Evolutionary conservation across 306 rosid genomes (phyloP).

Genomic region (Inga laurina): DNA sequence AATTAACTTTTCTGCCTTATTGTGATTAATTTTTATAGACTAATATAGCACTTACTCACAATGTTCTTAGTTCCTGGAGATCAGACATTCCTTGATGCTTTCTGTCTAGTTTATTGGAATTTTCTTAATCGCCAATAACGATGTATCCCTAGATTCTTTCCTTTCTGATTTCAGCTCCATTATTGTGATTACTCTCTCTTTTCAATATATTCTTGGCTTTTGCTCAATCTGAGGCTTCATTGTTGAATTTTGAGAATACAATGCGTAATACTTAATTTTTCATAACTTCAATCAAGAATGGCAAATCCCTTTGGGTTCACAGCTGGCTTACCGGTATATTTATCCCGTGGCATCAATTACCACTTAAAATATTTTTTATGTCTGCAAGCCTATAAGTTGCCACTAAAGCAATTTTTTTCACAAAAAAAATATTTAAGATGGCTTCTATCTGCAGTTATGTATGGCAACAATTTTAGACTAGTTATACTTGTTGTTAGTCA

Average conservation of each 20-base stretch:
- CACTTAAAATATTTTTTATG: neutral
- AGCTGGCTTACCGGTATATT: neutral
- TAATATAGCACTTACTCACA: slow-evolving; percentile 11
- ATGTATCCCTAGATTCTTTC: neutral
- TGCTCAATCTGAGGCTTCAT: neutral
- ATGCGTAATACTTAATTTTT: neutral
- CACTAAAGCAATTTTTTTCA: neutral
- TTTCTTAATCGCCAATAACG: neutral
- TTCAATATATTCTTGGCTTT: neutral
- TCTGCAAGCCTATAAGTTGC: neutral
- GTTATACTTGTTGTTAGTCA: neutral
- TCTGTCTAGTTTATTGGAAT: neutral
- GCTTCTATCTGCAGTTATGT: neutral
- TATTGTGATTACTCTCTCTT: neutral
- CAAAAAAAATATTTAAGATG: neutral
- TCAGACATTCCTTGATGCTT: neutral
- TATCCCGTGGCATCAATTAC: neutral
- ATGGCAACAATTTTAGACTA: neutral
- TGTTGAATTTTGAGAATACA: neutral
- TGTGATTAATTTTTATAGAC: neutral
- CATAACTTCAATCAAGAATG: neutral
- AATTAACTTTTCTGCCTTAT: slow-evolving; percentile 23
- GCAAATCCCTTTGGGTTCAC: neutral
- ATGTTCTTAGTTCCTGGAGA: neutral
- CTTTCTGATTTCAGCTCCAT: neutral